A percentile compares a stretch with the other conserved stretches of the same genome.
phyloP scores from a whole-genome alignment of 2,329 filamentous ascomycete species.

The Trichocomaceae sp. region DNA sequence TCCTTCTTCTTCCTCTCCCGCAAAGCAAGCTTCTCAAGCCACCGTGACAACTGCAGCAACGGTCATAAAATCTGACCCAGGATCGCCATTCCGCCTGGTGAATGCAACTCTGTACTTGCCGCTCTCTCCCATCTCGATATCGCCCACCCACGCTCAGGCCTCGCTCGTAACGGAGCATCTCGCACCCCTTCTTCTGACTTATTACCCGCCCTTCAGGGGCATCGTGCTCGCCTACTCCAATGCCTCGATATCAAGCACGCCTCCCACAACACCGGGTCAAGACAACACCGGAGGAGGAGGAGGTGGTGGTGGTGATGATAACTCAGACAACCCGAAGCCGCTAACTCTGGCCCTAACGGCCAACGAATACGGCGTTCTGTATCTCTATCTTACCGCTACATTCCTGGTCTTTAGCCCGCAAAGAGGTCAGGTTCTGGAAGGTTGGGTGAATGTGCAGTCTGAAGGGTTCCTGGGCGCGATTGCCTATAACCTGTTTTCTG shows the following conservation, averaged over 20 bases:
- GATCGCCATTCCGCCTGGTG: slow-evolving; percentile 69
- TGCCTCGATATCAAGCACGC: slow-evolving; percentile 34
- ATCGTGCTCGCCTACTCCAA: slow-evolving; percentile 51
- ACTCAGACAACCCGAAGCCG: slow-evolving; percentile 27
- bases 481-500: slow-evolving; percentile 88
- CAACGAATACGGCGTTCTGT: slow-evolving; percentile 80
- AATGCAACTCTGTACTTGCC: slow-evolving; percentile 68
- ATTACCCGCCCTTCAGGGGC: slow-evolving; percentile 54
- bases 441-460: slow-evolving; percentile 76
- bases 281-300: slow-evolving; percentile 15
- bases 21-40: slow-evolving; percentile 16
- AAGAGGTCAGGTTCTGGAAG: slow-evolving; percentile 68
- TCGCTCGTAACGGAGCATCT: slow-evolving; percentile 56
- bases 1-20: not conserved
- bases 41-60: slow-evolving; percentile 12
- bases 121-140: slow-evolving; percentile 50
- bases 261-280: slow-evolving; percentile 34
- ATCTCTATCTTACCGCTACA: slow-evolving; percentile 81
- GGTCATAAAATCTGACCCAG: slow-evolving; percentile 28
- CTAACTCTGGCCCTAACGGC: slow-evolving; percentile 42
- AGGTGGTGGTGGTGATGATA: slow-evolving; percentile 15
- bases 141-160: slow-evolving; percentile 48
- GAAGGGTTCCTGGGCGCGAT: slow-evolving; percentile 84
- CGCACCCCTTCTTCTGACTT: slow-evolving; percentile 57
- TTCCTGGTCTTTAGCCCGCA: slow-evolving; percentile 75